Evolutionary conservation across 116 monocot species (phyloP).

Genomic region (Cymodocea nodosa): DNA sequence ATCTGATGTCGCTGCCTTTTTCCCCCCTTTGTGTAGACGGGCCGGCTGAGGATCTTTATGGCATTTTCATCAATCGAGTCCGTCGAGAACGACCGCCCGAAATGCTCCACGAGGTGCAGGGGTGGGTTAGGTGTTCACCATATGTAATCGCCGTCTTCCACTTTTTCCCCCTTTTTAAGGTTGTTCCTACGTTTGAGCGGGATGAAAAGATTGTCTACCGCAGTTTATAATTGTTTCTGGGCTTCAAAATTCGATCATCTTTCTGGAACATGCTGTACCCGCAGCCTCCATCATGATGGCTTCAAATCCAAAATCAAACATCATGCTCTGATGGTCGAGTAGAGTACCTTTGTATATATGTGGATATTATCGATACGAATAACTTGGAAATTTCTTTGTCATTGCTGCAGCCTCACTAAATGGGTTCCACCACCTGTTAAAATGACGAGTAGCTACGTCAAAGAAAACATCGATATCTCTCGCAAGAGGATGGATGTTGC

Average conservation of each 20-base stretch:
- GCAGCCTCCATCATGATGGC: no score
- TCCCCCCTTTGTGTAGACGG: constrained; percentile 51
- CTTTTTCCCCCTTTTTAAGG: no score
- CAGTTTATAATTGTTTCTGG: no score
- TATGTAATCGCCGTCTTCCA: no score
- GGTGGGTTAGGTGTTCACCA: constrained; percentile 33
- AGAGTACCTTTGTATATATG: no score
- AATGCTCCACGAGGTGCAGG: constrained; percentile 69
- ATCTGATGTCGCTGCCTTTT: not conserved
- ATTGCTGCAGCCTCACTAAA: constrained; percentile 61
- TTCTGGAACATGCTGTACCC: no score
- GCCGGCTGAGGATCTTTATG: constrained; percentile 92
- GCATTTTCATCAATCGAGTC: constrained; percentile 91
- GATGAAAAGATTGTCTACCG: no score
- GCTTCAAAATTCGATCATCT: no score
- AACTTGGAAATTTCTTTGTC: not conserved
- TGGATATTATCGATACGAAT: not conserved
- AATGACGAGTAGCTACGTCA: constrained; percentile 75
- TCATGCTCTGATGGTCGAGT: no score
- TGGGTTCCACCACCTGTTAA: constrained; percentile 98
- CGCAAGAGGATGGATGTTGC: constrained; percentile 94
- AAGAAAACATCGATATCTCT: constrained; percentile 73
- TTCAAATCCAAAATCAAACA: no score
- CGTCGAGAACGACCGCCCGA: constrained; percentile 78
- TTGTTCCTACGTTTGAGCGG: no score